Base-by-base conservation (phyloP, 768 basidiomycete species). In the Phlebiopsis gigantea region DNA sequence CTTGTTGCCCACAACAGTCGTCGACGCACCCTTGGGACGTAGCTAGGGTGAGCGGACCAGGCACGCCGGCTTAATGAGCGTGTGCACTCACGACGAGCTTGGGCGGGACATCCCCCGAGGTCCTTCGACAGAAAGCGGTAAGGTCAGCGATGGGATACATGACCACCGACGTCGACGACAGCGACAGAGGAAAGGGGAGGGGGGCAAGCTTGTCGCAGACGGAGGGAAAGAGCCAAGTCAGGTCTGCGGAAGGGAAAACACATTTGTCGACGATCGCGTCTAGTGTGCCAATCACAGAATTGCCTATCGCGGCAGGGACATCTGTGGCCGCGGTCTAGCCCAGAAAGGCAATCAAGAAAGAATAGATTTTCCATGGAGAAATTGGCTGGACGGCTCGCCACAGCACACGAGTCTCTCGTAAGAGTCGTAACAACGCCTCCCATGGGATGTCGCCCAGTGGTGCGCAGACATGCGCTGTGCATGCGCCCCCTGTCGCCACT, bases 131-230 rank as follows among this genome's bases (percentile, higher is more conserved):
- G 67, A 84, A 90, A 1, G 92, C 93, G 9, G 91, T 93, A 64
- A 95, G 77, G 73, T 94, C 92, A 65, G 90, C 90, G 62, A 94
- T 90, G 49, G 91, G 90, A 68, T 92, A 89, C 80, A 81, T 82
- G 41, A 30, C 45, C 29, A 48, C 50, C 50, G 22, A 15, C 45
- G 57, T 61, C 58, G 58, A 45, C 50, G 57, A 26, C 31, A 50
- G 51, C 28, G 25, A n/a, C 52, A 5, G 50, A 10, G 34, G 34
- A 2, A 2, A 56, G 57, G 46, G 45, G 52, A 53, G 45, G 43
- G 56, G 29, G 54, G 22, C 34, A 31, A 55, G 55, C 45, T 34
- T 39, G 57, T n/a, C 43, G 46, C 26, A 44, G 30, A 12, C 34
- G 43, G 41, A 43, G 34, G 43, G 56, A 39, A 17, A 31, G 54